Percentiles rank a stretch among this genome's conserved stretches.
phyloP scores from a whole-genome alignment of 176 grass and related monocot genomes.

The Oryza punctata region DNA sequence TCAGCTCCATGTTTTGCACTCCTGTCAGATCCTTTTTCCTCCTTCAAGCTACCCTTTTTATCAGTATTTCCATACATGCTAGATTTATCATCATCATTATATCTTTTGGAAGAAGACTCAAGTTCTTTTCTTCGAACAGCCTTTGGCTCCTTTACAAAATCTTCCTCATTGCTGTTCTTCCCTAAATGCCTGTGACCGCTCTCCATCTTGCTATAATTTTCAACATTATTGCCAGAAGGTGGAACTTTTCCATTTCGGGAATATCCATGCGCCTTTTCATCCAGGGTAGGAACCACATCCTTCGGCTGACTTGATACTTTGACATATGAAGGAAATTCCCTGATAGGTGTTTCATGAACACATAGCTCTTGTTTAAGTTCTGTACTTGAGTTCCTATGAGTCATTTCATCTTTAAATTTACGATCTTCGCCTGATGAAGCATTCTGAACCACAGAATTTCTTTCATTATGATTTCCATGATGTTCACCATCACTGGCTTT shows the following conservation, averaged over 20 bases:
- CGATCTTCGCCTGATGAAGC: conserved; percentile 24
- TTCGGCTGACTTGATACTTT: conserved; percentile 27
- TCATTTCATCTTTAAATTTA: conserved; percentile 14
- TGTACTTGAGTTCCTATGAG: conserved; percentile 1
- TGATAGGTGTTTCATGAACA: conserved; percentile 27
- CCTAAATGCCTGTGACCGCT: conserved; percentile 36
- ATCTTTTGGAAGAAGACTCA: conserved; percentile 39
- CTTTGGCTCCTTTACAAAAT: conserved; percentile 37
- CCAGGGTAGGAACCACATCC: conserved; percentile 20
- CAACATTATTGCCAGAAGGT: conserved; percentile 1
- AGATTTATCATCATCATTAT: conserved; percentile 49
- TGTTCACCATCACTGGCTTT: conserved; percentile 26
- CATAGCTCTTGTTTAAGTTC: conserved; percentile 5
- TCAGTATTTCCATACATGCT: conserved; percentile 45
- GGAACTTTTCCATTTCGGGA: conserved; percentile 28
- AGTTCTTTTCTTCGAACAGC: conserved; percentile 34
- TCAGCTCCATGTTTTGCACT: conserved; percentile 38
- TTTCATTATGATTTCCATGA: conserved; percentile 19
- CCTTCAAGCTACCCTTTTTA: conserved; percentile 52
- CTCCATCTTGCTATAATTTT: conserved; percentile 39
- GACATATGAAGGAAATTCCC: conserved; percentile 23
- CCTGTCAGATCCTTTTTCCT: conserved; percentile 42
- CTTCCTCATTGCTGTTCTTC: conserved; percentile 37
- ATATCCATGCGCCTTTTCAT: conserved; percentile 27
- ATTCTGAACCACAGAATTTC: conserved; percentile 5